phyloP scores from a whole-genome alignment of 1,139 yeast genomes.

The Blastobotrys persicus region DNA sequence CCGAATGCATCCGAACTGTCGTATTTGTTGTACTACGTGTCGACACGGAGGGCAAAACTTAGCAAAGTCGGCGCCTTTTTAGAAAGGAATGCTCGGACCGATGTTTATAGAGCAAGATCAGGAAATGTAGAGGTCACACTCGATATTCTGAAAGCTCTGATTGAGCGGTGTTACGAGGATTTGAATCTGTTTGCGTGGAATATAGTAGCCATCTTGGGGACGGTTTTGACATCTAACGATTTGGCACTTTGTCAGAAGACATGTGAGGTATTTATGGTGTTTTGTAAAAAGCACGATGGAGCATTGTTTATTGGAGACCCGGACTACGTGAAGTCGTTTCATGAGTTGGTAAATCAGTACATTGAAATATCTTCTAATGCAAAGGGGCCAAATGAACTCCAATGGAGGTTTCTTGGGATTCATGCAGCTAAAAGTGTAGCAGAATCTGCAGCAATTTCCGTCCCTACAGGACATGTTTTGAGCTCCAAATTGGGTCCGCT shows the following conservation, averaged over 20 bases:
- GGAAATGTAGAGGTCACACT: slow-evolving; percentile 86
- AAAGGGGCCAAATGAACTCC: slow-evolving; percentile 41
- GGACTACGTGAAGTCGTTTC: slow-evolving; percentile 53
- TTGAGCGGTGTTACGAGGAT: slow-evolving; percentile 76
- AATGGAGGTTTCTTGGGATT: slow-evolving; percentile 51
- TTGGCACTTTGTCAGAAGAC: slow-evolving; percentile 55
- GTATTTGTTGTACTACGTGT: slow-evolving; percentile 85
- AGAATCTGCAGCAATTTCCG: slow-evolving; percentile 44
- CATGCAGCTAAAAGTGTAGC: slow-evolving; percentile 47
- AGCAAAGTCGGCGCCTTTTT: slow-evolving; percentile 79
- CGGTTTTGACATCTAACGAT: slow-evolving; percentile 52
- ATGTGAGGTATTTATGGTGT: slow-evolving; percentile 45
- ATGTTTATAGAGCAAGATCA: slow-evolving; percentile 57
- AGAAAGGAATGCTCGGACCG: slow-evolving; percentile 60
- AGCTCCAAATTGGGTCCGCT: slow-evolving; percentile 45
- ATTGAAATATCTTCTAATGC: slow-evolving; percentile 22
- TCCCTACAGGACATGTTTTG: slow-evolving; percentile 42
- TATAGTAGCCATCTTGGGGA: slow-evolving; percentile 41
- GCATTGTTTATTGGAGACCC: slow-evolving; percentile 72
- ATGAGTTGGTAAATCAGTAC: slow-evolving; percentile 37
- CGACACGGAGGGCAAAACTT: slow-evolving; percentile 81
- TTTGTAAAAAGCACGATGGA: slow-evolving; percentile 65
- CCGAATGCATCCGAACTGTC: slow-evolving; percentile 92
- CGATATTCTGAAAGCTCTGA: slow-evolving; percentile 64
- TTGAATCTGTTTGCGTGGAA: slow-evolving; percentile 72